Percentiles rank a stretch among this genome's conserved stretches.
Conservation (phyloP, 805 yeast genomes). For the Candida piceae region DNA sequence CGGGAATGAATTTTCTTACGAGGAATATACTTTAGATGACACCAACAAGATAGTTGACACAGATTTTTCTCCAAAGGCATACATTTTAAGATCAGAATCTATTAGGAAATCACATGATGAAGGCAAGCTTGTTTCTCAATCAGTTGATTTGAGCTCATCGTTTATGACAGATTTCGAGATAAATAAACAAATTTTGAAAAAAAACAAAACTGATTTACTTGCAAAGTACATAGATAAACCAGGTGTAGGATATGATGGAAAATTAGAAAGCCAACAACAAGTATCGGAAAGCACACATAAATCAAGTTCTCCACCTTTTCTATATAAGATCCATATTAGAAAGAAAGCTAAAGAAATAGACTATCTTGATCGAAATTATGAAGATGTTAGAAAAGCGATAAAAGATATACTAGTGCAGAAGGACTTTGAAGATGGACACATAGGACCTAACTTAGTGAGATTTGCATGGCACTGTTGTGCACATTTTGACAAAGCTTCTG, state of each 20-base stretch:
- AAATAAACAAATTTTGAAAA: too few relatives aligned
- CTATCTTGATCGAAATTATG: slow-evolving; percentile 27
- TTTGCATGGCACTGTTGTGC: slow-evolving; percentile 87
- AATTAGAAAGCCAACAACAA: slow-evolving; percentile 1
- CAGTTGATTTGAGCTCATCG: too few relatives aligned
- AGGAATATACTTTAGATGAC: neutral
- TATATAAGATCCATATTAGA: slow-evolving; percentile 27
- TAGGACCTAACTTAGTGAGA: slow-evolving; percentile 75
- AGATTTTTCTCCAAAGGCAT: slow-evolving; percentile 13
- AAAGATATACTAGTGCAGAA: slow-evolving; percentile 28
- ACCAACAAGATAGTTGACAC: neutral
- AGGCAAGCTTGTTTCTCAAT: slow-evolving; percentile 18
- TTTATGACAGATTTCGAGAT: too few relatives aligned
- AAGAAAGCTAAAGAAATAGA: slow-evolving; percentile 10
- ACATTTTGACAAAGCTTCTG: slow-evolving; percentile 56
- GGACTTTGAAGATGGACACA: slow-evolving; percentile 59
- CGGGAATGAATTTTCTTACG: neutral
- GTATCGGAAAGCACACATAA: neutral
- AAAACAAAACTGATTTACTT: too few relatives aligned
- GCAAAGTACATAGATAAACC: too few relatives aligned
- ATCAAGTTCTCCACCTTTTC: slow-evolving; percentile 7
- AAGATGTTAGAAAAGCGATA: slow-evolving; percentile 34
- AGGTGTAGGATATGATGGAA: too few relatives aligned
- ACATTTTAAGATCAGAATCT: slow-evolving; percentile 15
- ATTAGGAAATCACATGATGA: slow-evolving; percentile 15